Evolutionary conservation across 1,284 basidiomycete species (phyloP).

Genomic region (Cystobasidium pallidum): DNA sequence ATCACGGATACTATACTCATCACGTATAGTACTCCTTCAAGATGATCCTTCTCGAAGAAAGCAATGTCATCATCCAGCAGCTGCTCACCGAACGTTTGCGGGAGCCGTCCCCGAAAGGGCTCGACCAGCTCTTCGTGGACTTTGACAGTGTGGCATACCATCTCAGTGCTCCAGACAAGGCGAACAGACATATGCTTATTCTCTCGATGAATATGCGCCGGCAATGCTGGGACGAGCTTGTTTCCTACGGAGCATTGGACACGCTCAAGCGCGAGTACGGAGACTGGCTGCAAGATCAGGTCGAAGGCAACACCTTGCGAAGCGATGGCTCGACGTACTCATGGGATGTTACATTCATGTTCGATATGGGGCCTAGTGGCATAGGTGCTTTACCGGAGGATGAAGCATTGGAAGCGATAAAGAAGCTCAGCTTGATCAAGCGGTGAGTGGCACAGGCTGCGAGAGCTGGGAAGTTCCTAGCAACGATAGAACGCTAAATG

Average conservation of each 20-base stretch:
- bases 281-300: conserved; percentile 70
- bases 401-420: conserved; percentile 75
- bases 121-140: conserved; percentile 96
- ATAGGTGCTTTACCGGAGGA: conserved; percentile 61
- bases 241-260: conserved; percentile 77
- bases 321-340: conserved; percentile 31
- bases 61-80: conserved; percentile 43
- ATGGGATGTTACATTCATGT: conserved; percentile 56
- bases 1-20: neutral
- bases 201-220: conserved; percentile 86
- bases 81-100: conserved; percentile 51
- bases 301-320: conserved; percentile 55
- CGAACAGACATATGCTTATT: conserved; percentile 69
- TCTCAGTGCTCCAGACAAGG: conserved; percentile 81
- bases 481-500: no score
- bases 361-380: neutral
- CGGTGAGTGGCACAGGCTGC: conserved; percentile 20
- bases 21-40: conserved; percentile 29
- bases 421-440: conserved; percentile 52
- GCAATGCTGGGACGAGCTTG: conserved; percentile 93
- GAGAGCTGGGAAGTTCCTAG: no score
- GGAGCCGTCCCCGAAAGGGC: conserved; percentile 71
- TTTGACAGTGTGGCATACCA: conserved; percentile 97
- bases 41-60: conserved; percentile 72
- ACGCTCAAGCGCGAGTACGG: conserved; percentile 85